phyloP scores from a whole-genome alignment of 2,329 filamentous ascomycete genomes.

The Thelonectria rubi region DNA sequence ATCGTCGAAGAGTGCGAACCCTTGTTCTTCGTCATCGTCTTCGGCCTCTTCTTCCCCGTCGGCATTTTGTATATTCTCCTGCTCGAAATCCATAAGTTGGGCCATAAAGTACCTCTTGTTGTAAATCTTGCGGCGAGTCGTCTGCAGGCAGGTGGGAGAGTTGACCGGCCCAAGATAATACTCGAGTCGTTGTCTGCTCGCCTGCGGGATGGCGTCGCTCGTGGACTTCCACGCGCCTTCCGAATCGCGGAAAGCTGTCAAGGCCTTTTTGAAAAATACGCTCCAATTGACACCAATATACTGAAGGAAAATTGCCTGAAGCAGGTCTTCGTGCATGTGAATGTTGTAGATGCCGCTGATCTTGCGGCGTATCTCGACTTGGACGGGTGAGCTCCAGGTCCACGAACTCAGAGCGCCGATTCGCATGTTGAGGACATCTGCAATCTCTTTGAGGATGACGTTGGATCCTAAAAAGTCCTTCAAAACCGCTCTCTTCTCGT shows the following conservation, averaged over 20 bases:
- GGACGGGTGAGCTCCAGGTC: constrained; percentile 55
- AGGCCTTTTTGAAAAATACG: constrained; percentile 51
- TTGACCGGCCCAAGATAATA: constrained; percentile 50
- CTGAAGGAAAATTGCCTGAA: constrained; percentile 61
- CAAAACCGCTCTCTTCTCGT: constrained; percentile 54
- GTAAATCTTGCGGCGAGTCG: constrained; percentile 46
- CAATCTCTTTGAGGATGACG: constrained; percentile 57
- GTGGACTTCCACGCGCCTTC: constrained; percentile 49
- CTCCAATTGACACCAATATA: constrained; percentile 60
- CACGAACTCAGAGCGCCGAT: constrained; percentile 55
- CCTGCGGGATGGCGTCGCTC: constrained; percentile 42
- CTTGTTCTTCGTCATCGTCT: no score
- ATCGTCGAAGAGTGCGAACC: no score
- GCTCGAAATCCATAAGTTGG: constrained; percentile 48
- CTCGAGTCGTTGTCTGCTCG: constrained; percentile 41
- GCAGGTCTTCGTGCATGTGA: constrained; percentile 62
- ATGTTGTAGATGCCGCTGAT: constrained; percentile 59
- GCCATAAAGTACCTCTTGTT: constrained; percentile 56
- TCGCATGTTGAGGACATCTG: constrained; percentile 63
- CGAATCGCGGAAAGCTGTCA: constrained; percentile 46
- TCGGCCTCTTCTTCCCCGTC: constrained; percentile 53
- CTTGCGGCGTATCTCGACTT: constrained; percentile 56
- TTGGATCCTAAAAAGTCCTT: constrained; percentile 52
- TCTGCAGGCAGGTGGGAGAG: constrained; percentile 38
- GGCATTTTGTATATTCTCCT: constrained; percentile 31